Base-by-base conservation (phyloP, 208 protist genomes). In the Zelonia costaricensis region DNA sequence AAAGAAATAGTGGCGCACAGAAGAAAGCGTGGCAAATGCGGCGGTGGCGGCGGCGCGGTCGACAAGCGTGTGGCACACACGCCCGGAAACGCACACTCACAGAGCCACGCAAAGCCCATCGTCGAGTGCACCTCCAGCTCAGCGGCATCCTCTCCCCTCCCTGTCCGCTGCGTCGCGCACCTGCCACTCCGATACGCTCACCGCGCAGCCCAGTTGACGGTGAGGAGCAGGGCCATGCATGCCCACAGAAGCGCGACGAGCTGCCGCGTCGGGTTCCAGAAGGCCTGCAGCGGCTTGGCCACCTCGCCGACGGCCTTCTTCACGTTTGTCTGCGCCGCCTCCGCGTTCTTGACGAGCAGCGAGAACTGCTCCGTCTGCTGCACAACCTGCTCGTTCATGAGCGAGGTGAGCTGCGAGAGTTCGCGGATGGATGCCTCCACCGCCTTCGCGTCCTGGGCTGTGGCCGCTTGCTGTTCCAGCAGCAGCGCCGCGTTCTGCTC, bases 291-390 rank as follows among this genome's bases (percentile, higher is more conserved):
- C 3, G 84, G 74, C 57, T 87, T 78, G 47, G 43, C 59, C 47
- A 96, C 73, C 62, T 96, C 85, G 3, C 35, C 55, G 3, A 88
- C 57, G 10, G 86, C 84, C 52, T 86, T 88, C 15, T 81, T 46
- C 58, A 92, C 77, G 38, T 88, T 81, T 0, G 27, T 67, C 31
- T 92, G 81, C 0, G 84, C 83, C 28, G 43, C 45, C 30, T 82
- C 76, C 15, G 87, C 91, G 63, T 96, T 93, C 25, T 78, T 76
- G 18, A 92, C 25, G 23, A 93, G 51, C 44, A 92, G 74, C 12
- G 76, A 78, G 28, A 96, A 87, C 57, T 93, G 82, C 72, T 93
- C 90, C n/a, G 71, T 82, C 64, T 96, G 90, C 68, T 88, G 71
- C 55, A 91, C 42, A 8, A 93, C 80, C 57, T 84, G 69, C 49